These are phyloP conservation scores for Aspergillus versicolor DNA, from an alignment of 2,329 filamentous ascomycete species.

Conservation along the genomic window DNA sequence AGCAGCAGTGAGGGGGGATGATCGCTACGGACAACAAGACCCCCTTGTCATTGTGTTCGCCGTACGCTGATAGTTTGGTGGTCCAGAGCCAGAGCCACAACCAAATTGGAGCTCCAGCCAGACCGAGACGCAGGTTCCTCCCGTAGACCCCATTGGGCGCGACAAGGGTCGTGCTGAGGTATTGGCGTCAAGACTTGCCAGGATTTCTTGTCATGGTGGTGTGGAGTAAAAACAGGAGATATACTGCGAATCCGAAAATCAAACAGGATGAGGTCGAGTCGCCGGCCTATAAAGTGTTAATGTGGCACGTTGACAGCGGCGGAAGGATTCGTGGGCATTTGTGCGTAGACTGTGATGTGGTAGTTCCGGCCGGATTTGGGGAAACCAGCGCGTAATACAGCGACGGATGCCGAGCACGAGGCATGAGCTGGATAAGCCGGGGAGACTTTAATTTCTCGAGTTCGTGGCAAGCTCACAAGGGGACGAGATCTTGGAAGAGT, in stretches of 20 bases:
- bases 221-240: conserved; percentile 4
- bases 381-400: not conserved
- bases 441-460: not conserved
- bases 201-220: conserved; percentile 1
- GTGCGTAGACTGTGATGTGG: not conserved
- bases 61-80: not conserved
- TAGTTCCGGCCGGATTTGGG: not conserved
- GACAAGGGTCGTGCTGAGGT: conserved; percentile 4
- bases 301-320: not conserved
- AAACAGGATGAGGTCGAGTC: not conserved
- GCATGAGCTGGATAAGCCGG: not conserved
- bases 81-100: conserved; percentile 15
- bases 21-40: not conserved
- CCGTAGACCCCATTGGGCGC: conserved; percentile 19
- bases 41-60: conserved; percentile 4
- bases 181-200: conserved; percentile 18
- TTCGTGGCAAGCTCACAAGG: not conserved
- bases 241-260: not conserved
- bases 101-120: not conserved
- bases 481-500: not conserved
- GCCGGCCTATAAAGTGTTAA: not conserved
- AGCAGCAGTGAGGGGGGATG: not conserved
- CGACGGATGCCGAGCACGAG: conserved; percentile 3
- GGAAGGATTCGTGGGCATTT: conserved; percentile 6
- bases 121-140: conserved; percentile 8